Evolutionary conservation across 257 asterid species (phyloP).

Genomic region (Solanum dulcamara): DNA sequence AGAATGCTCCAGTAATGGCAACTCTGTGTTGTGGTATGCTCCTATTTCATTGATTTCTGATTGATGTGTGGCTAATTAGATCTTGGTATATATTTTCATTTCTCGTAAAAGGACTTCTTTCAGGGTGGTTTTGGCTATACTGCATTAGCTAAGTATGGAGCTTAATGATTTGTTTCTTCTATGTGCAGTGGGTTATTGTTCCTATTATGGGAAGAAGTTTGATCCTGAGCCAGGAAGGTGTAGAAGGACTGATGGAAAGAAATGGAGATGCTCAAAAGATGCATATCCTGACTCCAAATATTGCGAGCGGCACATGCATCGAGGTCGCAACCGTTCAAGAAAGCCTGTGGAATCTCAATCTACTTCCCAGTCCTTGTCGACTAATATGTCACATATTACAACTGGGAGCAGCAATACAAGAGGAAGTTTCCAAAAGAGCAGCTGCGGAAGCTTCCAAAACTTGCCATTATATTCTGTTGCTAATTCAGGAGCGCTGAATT

Average conservation of each 20-base stretch:
- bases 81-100: neutral
- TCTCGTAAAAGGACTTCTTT: neutral
- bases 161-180: conserved; percentile 3
- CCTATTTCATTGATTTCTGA: neutral
- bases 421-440: conserved; percentile 41
- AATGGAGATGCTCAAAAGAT: conserved; percentile 98
- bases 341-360: conserved; percentile 99
- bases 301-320: conserved; percentile 99
- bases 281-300: conserved; percentile 96
- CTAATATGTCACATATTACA: conserved; percentile 52
- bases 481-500: conserved; percentile 50
- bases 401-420: conserved; percentile 40
- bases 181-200: conserved; percentile 75
- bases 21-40: neutral
- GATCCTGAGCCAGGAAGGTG: conserved; percentile 99
- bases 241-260: conserved; percentile 95
- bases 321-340: conserved; percentile 99
- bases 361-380: conserved; percentile 57
- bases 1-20: neutral
- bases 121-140: neutral
- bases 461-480: conserved; percentile 51
- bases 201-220: conserved; percentile 84
- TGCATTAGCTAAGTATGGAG: neutral
- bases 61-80: neutral
- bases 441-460: conserved; percentile 49